Percentiles rank a stretch among this genome's conserved stretches.
These are phyloP conservation scores for Rhodotorula sp. DNA, from an alignment of 1,284 basidiomycete species.

Conservation along the genomic window DNA sequence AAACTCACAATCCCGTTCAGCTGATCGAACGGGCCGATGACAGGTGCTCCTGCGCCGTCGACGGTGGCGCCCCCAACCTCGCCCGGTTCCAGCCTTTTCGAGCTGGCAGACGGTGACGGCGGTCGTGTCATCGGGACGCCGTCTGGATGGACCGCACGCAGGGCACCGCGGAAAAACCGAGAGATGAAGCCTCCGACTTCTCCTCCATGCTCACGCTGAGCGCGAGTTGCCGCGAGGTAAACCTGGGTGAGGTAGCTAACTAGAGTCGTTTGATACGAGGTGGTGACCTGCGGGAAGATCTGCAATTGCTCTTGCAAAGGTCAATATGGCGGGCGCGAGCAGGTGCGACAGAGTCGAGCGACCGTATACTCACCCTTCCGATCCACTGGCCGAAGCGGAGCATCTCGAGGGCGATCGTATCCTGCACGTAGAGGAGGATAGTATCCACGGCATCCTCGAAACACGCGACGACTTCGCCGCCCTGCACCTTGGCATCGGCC, in stretches of 20 bases:
- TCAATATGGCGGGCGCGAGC: not conserved
- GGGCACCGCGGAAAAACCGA: conserved; percentile 22
- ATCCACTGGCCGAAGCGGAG: conserved; percentile 20
- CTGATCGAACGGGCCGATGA: conserved; percentile 13
- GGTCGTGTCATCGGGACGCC: not conserved
- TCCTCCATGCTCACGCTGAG: not conserved
- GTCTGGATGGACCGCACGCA: conserved; percentile 11
- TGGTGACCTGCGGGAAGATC: conserved; percentile 21
- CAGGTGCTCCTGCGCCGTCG: not conserved
- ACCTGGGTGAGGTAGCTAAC: conserved; percentile 21
- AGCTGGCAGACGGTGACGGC: not conserved
- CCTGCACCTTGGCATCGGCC: conserved; percentile 4
- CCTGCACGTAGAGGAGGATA: conserved; percentile 14
- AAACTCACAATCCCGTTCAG: conserved; percentile 3
- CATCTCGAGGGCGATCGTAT: conserved; percentile 10
- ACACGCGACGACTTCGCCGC: conserved; percentile 21
- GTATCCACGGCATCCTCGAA: conserved; percentile 14
- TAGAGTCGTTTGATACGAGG: conserved; percentile 7
- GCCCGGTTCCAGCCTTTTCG: not conserved
- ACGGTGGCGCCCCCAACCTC: not conserved
- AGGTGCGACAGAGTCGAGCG: too few species aligned
- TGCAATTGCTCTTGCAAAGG: not conserved
- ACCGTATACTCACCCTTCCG: not conserved
- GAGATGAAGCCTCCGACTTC: conserved; percentile 19
- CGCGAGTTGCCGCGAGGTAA: conserved; percentile 15